Evolutionary conservation across 2,329 filamentous ascomycete species (phyloP), one percentile per base, ranked within the genome.

Genomic region (Passalora sequoiae): DNA sequence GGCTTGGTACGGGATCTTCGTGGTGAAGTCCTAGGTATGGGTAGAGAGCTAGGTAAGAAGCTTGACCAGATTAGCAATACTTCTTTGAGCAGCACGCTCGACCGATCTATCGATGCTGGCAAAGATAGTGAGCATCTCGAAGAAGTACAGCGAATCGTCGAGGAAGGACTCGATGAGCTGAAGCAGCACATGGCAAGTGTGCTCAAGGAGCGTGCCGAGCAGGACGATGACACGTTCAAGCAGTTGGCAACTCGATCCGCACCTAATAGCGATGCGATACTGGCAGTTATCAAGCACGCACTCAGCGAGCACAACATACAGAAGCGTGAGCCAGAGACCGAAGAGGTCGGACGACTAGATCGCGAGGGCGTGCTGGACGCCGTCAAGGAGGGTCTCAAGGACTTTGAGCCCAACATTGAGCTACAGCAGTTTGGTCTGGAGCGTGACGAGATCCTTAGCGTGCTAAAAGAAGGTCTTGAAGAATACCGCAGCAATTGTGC

Each of bases 11-110:
- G 89, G 17, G 89, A 96, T 59, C 75, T 97, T 25, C 83, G 91
- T 16, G 89, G 89, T 2, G 91, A 97, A 62, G 89, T 97, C 6
- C 74, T 96, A 4, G 89, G 89, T 3, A 96, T 96, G 89, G 91
- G 91, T 3, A 78, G 91, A 44, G 89, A 96, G 54, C 80, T 97
- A 36, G 89, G 85, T 29, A 83, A 87, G 44, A 84, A 89, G 54
- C 75, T 97, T n/a, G 86, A 92, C 49, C 80, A 88, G 49, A 75
- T 80, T 7, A 72, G 69, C 41, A 55, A 63, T 30, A 50, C 57
- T 9, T 56, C 59, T 13, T 43, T 60, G 5, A 59, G 50, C 29
- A 58, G 40, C 38, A 52, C 56, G 10, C 52, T 62, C 21, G 61
- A 64, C 39, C 56, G 66, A 66, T 52, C 75, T 76, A 43, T 69